Base-by-base conservation (phyloP, 257 asterid species). In the Nicotiana attenuata region DNA sequence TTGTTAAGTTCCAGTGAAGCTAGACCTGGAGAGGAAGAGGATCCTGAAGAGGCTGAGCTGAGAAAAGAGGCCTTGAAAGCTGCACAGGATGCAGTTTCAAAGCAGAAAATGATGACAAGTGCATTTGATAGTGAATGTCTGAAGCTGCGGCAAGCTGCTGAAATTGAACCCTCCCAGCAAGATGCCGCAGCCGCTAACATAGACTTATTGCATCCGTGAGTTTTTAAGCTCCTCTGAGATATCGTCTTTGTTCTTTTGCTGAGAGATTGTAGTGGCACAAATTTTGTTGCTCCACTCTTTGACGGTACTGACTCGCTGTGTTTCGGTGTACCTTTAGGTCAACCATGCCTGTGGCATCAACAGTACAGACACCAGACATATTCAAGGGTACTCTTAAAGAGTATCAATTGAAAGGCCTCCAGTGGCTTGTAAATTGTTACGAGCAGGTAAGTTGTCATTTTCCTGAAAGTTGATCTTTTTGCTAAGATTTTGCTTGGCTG, bases 401-500 rank as follows among this genome's bases (percentile, higher is more conserved):
- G 77, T 96, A 96, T 86, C 99, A 94, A 87, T 89, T 94, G 60
- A 96, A 90, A 89, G 99, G 99, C 71, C 97, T 96, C 81, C 98
- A 96, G 83, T 96, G 99, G 99, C 98, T 96, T 73, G 98, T 96
- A 52, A 96, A 94, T 91, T 94, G 97, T 88, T 96, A 96, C 87
- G 99, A 96, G 84, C 97, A 96, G 98, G 99, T 95, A 85, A 65
- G 20, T 56, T 83, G 28, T 52, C 55, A 38, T 81, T 11, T 55
- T 57, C 65, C 15, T 59, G 56, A 69, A 83, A 80, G 56, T 80
- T 29, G 65, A 64, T 80, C 79, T 79, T 53, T 71, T 13, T 80
- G 64, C 28, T 78, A 61, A 13, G 84, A 76, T 75, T 78, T 83
- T 80, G 75, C 53, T 38, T 22, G 59, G 38, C 79, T 15, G 61